These are phyloP conservation scores for Elaphomyces granulatus DNA, from an alignment of 495 filamentous ascomycete species.

Conservation along the genomic window DNA sequence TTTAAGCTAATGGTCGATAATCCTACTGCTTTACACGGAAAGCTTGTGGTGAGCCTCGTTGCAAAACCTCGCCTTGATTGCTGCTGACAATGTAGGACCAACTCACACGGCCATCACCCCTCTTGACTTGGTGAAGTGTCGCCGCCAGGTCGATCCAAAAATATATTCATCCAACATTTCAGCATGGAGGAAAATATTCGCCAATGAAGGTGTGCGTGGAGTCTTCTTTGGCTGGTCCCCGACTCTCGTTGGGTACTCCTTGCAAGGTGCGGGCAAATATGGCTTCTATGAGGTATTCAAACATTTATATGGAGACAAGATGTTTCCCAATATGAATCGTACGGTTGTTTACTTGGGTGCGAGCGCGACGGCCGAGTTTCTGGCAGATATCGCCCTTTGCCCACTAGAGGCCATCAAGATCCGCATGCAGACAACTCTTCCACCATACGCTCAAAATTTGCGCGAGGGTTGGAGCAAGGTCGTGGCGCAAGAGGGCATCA, in stretches of 20 bases:
- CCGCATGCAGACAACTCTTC: slow-evolving; percentile 56
- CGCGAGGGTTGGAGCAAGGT: slow-evolving; percentile 50
- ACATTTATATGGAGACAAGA: slow-evolving; percentile 48
- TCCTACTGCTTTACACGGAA: not conserved
- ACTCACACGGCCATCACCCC: slow-evolving; percentile 48
- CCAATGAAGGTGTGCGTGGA: slow-evolving; percentile 50
- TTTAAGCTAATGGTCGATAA: slow-evolving; percentile 1
- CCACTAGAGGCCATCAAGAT: slow-evolving; percentile 61
- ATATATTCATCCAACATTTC: slow-evolving; percentile 54
- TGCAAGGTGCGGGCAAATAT: slow-evolving; percentile 68
- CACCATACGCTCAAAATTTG: slow-evolving; percentile 46
- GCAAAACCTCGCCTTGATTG: not conserved
- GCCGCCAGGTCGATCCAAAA: slow-evolving; percentile 56
- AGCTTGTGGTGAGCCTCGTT: slow-evolving; percentile 43
- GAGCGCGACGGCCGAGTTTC: slow-evolving; percentile 50
- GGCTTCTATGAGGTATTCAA: slow-evolving; percentile 68
- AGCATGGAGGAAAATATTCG: slow-evolving; percentile 51
- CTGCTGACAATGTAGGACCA: slow-evolving; percentile 16
- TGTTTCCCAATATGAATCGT: slow-evolving; percentile 47
- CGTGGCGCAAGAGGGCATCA: slow-evolving; percentile 41
- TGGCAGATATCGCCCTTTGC: slow-evolving; percentile 54
- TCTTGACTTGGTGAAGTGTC: slow-evolving; percentile 54
- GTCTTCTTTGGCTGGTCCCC: slow-evolving; percentile 62
- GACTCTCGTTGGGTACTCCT: slow-evolving; percentile 53
- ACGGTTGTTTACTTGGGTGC: slow-evolving; percentile 52